phyloP scores from a whole-genome alignment of 2,329 filamentous ascomycete genomes.

The Fusarium acutatum region DNA sequence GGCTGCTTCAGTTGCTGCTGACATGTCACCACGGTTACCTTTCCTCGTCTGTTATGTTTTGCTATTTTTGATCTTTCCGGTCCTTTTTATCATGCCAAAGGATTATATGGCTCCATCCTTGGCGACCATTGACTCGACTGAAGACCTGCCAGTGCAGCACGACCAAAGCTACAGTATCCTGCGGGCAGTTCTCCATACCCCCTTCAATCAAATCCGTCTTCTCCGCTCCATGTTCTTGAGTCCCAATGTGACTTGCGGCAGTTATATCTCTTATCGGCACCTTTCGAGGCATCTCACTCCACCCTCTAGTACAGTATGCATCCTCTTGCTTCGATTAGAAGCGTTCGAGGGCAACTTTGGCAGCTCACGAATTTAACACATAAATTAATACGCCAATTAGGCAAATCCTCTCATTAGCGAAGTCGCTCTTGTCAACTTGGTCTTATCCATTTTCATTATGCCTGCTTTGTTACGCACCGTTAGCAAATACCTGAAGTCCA shows the following conservation, averaged over 20 bases:
- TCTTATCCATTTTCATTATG: neutral
- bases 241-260: neutral
- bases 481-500: neutral
- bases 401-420: neutral
- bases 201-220: neutral
- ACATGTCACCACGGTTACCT: neutral
- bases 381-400: neutral
- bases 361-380: too few relatives aligned
- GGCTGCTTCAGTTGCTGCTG: neutral
- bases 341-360: neutral
- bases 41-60: neutral
- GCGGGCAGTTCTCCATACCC: too few relatives aligned
- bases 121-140: rapidly evolving
- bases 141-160: rapidly evolving
- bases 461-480: neutral
- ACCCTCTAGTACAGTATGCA: neutral
- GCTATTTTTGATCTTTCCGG: neutral
- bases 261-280: neutral
- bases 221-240: too few relatives aligned
- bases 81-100: neutral
- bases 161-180: rapidly evolving
- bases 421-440: neutral
- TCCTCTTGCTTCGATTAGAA: too few relatives aligned
- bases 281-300: neutral
- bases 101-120: rapidly evolving